These are phyloP conservation scores for Colletotrichum shisoi DNA, from an alignment of 2,329 filamentous ascomycete genomes.

Conservation along the genomic window DNA sequence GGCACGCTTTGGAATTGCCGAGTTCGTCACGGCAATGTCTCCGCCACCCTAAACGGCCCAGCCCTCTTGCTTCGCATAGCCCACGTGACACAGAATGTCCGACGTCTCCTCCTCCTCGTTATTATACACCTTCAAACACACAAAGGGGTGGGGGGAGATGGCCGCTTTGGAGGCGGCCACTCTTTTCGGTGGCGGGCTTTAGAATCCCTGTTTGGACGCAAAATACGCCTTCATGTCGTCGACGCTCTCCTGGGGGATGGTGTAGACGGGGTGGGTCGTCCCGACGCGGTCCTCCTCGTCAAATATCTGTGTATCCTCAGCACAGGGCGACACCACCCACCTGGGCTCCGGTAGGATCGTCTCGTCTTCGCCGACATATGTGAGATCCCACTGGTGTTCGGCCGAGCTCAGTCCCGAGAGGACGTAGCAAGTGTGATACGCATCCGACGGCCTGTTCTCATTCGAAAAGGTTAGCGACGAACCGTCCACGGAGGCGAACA, in stretches of 20 bases:
- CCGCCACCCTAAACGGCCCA: constrained; percentile 1
- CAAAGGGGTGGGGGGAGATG: constrained; percentile 15
- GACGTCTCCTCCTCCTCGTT: neutral
- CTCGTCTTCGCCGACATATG: constrained; percentile 44
- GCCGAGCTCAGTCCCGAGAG: constrained; percentile 84
- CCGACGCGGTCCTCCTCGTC: constrained; percentile 74
- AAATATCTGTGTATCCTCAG: constrained; percentile 68
- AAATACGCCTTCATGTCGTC: constrained; percentile 72
- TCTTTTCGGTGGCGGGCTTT: constrained; percentile 35
- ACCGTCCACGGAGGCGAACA: neutral
- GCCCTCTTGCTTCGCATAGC: constrained; percentile 1
- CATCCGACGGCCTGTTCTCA: constrained; percentile 72
- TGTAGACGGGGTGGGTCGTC: constrained; percentile 83
- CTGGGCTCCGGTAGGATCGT: constrained; percentile 50
- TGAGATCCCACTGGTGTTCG: constrained; percentile 71
- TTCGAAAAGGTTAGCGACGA: constrained; percentile 18
- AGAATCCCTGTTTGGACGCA: constrained; percentile 65
- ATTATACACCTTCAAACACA: neutral
- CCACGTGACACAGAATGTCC: constrained; percentile 26
- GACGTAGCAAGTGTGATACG: constrained; percentile 93
- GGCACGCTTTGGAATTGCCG: constrained; percentile 1
- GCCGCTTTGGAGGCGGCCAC: constrained; percentile 28
- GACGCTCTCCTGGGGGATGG: constrained; percentile 76
- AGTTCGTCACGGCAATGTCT: constrained; percentile 18
- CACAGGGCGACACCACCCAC: constrained; percentile 59